These are phyloP conservation scores for Saccharomycopsis synnaedendra DNA, from an alignment of 805 yeast genomes.

Conservation along the genomic window DNA sequence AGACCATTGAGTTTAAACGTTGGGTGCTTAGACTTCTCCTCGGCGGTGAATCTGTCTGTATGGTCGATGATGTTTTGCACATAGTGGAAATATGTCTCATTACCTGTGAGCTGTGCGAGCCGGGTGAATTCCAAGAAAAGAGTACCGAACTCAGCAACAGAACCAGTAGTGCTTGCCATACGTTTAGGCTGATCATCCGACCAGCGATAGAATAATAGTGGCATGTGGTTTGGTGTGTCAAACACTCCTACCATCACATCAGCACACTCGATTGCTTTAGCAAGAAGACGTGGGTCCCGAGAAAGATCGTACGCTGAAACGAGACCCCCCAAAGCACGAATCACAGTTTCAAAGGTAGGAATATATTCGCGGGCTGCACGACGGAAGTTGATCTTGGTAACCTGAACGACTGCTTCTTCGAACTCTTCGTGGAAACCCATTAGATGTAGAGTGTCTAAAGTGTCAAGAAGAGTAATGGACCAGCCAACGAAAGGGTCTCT, in stretches of 20 bases:
- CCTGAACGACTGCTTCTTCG: slow-evolving; percentile 25
- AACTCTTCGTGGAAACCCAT: slow-evolving; percentile 32
- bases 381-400: slow-evolving; percentile 29
- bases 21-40: slow-evolving; percentile 20
- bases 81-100: slow-evolving; percentile 38
- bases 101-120: slow-evolving; percentile 38
- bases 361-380: slow-evolving; percentile 28
- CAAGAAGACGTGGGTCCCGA: slow-evolving; percentile 23
- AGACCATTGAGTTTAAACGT: slow-evolving; percentile 30
- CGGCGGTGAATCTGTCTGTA: slow-evolving; percentile 20
- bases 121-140: slow-evolving; percentile 41
- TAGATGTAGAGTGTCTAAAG: slow-evolving; percentile 39
- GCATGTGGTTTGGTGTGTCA: slow-evolving; percentile 49
- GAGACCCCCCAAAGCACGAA: slow-evolving; percentile 42
- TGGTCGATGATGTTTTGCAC: slow-evolving; percentile 32
- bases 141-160: slow-evolving; percentile 38
- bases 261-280: slow-evolving; percentile 34
- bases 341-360: slow-evolving; percentile 40
- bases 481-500: slow-evolving; percentile 35
- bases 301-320: slow-evolving; percentile 42
- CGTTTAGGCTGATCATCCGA: slow-evolving; percentile 23
- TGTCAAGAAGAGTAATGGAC: slow-evolving; percentile 40
- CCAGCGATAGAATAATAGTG: slow-evolving; percentile 35
- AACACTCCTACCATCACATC: slow-evolving; percentile 40
- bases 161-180: slow-evolving; percentile 26